phyloP scores from a whole-genome alignment of 495 filamentous ascomycete species.

The Penicillium nucicola region DNA sequence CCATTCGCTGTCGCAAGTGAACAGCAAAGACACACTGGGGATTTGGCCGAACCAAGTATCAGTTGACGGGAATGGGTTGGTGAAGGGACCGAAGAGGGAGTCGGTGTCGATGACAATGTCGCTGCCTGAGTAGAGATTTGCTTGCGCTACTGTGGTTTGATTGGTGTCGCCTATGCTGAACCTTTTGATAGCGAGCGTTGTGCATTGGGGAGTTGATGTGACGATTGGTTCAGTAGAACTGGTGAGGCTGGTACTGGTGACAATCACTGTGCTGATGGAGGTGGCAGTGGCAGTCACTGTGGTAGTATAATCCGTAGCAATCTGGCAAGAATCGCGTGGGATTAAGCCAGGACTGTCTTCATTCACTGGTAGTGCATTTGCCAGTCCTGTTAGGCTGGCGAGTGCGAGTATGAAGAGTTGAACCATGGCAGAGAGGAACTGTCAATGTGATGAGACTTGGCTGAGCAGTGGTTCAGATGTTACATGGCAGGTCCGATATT shows the following conservation, averaged over 20 bases:
- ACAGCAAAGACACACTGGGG: not conserved
- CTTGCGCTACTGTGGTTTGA: constrained; percentile 1
- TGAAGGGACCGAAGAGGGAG: not conserved
- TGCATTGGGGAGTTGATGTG: not conserved
- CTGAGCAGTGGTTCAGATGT: too few species aligned
- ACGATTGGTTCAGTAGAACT: not conserved
- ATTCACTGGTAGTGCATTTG: too few species aligned
- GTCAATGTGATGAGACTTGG: too few species aligned
- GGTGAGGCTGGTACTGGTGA: not conserved
- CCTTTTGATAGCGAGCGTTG: not conserved
- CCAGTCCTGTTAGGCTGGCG: too few species aligned
- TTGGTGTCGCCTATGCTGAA: not conserved
- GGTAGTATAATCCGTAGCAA: not conserved
- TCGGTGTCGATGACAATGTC: not conserved
- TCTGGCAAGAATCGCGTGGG: too few species aligned
- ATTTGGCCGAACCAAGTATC: not conserved
- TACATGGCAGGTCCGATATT: too few species aligned
- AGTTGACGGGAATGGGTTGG: not conserved
- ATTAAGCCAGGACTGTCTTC: too few species aligned
- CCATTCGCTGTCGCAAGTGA: not conserved
- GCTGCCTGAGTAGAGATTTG: not conserved
- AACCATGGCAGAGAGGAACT: too few species aligned
- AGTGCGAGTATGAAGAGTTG: too few species aligned
- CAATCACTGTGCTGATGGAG: not conserved
- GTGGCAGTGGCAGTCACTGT: not conserved